phyloP scores from a whole-genome alignment of 2,329 filamentous ascomycete genomes.

The Aspergillus sp. region DNA sequence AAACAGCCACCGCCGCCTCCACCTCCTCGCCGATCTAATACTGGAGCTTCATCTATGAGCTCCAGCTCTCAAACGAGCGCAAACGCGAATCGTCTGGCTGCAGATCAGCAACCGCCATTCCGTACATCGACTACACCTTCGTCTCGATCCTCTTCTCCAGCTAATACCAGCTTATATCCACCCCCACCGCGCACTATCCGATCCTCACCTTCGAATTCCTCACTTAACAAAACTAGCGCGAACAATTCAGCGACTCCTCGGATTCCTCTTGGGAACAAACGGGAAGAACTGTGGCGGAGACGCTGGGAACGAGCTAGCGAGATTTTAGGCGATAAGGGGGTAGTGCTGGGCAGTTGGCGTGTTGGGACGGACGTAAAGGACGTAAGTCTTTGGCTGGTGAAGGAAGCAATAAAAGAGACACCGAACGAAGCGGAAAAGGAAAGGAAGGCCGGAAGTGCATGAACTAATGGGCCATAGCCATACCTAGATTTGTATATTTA shows the following conservation, averaged over 20 bases:
- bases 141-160: constrained; percentile 28
- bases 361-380: constrained; percentile 47
- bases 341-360: constrained; percentile 48
- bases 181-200: constrained; percentile 20
- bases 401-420: constrained; percentile 37
- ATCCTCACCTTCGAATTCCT: constrained; percentile 24
- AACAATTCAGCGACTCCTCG: constrained; percentile 21
- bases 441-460: neutral
- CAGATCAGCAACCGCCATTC: constrained; percentile 26
- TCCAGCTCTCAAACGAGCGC: constrained; percentile 15
- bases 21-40: constrained; percentile 34
- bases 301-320: constrained; percentile 49
- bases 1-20: constrained; percentile 32
- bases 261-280: constrained; percentile 43
- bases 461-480: neutral
- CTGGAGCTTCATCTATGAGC: constrained; percentile 20
- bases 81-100: constrained; percentile 18
- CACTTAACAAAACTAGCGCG: constrained; percentile 18
- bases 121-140: constrained; percentile 21
- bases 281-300: constrained; percentile 50
- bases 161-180: constrained; percentile 25
- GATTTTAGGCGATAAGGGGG: constrained; percentile 42
- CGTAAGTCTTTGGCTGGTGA: constrained; percentile 44
- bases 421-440: neutral
- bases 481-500: neutral